Evolutionary conservation across 2,329 filamentous ascomycete genomes (phyloP), one percentile per base, ranked within the genome.

Genomic region (Sordariomycetes sp.): DNA sequence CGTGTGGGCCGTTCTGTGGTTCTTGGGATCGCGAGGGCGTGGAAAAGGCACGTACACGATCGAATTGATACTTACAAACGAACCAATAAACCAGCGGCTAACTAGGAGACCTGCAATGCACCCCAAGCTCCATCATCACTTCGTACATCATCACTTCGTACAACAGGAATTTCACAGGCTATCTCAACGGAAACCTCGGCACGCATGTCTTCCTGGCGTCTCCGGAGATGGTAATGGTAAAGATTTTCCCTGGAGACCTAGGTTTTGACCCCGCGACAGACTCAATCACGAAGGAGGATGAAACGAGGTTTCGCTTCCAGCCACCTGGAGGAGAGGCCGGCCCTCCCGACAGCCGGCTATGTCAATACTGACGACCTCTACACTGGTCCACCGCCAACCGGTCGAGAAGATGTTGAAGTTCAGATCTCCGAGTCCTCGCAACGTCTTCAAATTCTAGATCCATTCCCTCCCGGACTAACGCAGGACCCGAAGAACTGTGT

Each of bases 61-160:
- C 17, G 3, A 12, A n/a, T n/a, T n/a, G 36, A 42, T 13, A 42
- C 12, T 10, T 3, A n/a, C 4, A 42, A n/a, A 42, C 3, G 15
- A 13, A 42, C 36, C 12, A 42, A 8, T 32, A 12, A 42, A 42
- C 36, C 36, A n/a, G 3, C 17, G 36, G 6, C 17, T 42, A 42
- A 42, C 36, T 15, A 7, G 6, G 12, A 36, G 82, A 85, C 88
- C 48, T 12, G 4, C 17, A 97, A 83, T 92, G 92, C 64, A 85
- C 88, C 66, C 78, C 90, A 67, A 99, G 97, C 85, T 95, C 90
- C 8, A 99, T 99, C 72, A 79, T 99, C 70, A 96, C 91, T 53
- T 97, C 94, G 32, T 99, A 96, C 86, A 99, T 97, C 87, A 90
- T n/a, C n/a, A n/a, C 91, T 53, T 97, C 94, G 32, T 99, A 96